Evolutionary conservation across 2,329 filamentous ascomycete species (phyloP).

Genomic region (Ascocoryne sarcoides): DNA sequence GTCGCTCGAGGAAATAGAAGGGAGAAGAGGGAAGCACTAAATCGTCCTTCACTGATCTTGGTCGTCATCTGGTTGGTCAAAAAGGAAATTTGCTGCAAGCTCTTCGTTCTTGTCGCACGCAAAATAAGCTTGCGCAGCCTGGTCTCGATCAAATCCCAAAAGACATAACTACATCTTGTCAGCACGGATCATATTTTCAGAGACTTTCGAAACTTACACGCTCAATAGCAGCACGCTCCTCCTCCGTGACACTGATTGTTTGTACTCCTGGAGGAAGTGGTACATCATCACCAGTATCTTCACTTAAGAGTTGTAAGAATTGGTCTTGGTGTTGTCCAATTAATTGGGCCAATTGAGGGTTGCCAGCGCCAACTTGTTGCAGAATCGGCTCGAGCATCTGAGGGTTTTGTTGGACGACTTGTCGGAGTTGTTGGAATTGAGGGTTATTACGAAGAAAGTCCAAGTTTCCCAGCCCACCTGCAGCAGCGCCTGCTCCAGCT

Average conservation of each 20-base stretch:
- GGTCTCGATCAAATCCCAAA: constrained; percentile 85
- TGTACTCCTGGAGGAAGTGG: constrained; percentile 81
- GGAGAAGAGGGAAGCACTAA: neutral
- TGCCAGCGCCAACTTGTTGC: constrained; percentile 89
- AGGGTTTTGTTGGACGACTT: constrained; percentile 94
- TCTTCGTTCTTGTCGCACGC: constrained; percentile 99
- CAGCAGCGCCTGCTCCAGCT: constrained; percentile 35
- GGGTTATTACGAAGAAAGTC: constrained; percentile 93
- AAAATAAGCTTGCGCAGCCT: constrained; percentile 97
- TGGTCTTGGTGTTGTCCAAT: constrained; percentile 89
- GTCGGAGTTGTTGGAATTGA: constrained; percentile 94
- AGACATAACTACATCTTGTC: constrained; percentile 60
- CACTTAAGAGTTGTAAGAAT: constrained; percentile 82
- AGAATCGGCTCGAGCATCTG: constrained; percentile 98
- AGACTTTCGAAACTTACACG: constrained; percentile 49
- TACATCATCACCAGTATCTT: constrained; percentile 77
- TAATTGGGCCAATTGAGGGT: constrained; percentile 86
- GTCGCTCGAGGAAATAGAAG: neutral
- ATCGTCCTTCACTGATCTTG: constrained; percentile 30
- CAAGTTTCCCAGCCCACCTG: constrained; percentile 61
- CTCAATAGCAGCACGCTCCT: constrained; percentile 95
- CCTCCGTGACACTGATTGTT: constrained; percentile 84
- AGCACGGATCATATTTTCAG: constrained; percentile 4
- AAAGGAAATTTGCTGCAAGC: constrained; percentile 93
- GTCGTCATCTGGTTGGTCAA: constrained; percentile 90